Percentiles rank a stretch among this genome's conserved stretches.
These are phyloP conservation scores for Prunus armeniaca DNA, from an alignment of 306 rosid genomes.

Conservation along the genomic window DNA sequence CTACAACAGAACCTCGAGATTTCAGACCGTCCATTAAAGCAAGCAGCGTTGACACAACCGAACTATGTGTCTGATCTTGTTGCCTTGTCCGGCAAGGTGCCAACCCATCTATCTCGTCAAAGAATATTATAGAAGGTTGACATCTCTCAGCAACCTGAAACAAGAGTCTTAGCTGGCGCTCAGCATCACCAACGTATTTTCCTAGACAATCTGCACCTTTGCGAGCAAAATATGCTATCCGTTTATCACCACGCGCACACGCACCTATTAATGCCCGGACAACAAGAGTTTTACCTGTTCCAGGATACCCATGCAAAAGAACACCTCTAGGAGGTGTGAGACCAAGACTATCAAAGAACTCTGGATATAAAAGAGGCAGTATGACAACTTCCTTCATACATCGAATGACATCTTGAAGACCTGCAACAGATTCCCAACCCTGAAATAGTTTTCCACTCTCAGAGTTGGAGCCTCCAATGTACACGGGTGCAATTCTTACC, in stretches of 20 bases:
- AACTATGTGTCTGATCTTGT: constrained; percentile 98
- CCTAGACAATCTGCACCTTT: constrained; percentile 99
- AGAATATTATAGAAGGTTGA: constrained; percentile 95
- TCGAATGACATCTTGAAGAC: constrained; percentile 87
- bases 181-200: constrained; percentile 97
- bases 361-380: constrained; percentile 87
- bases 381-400: constrained; percentile 99
- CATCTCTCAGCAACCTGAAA: constrained; percentile 99
- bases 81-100: constrained; percentile 90
- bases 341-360: constrained; percentile 77
- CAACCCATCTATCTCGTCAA: constrained; percentile 98
- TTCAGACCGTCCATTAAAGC: constrained; percentile 95
- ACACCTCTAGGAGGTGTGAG: constrained; percentile 97
- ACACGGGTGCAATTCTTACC: constrained; percentile 88
- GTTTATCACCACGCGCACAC: constrained; percentile 88
- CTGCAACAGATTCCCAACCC: constrained; percentile 99
- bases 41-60: constrained; percentile 97
- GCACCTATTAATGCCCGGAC: constrained; percentile 95
- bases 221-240: constrained; percentile 95
- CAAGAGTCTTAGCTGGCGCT: constrained; percentile 91
- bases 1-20: constrained; percentile 96
- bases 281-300: constrained; percentile 95
- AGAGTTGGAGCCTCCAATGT: constrained; percentile 83
- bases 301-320: constrained; percentile 97
- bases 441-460: constrained; percentile 57